A percentile compares a stretch with the other conserved stretches of the same genome.
phyloP scores from a whole-genome alignment of 371 early-diverging fungal species.

The Mortierella sp. region DNA sequence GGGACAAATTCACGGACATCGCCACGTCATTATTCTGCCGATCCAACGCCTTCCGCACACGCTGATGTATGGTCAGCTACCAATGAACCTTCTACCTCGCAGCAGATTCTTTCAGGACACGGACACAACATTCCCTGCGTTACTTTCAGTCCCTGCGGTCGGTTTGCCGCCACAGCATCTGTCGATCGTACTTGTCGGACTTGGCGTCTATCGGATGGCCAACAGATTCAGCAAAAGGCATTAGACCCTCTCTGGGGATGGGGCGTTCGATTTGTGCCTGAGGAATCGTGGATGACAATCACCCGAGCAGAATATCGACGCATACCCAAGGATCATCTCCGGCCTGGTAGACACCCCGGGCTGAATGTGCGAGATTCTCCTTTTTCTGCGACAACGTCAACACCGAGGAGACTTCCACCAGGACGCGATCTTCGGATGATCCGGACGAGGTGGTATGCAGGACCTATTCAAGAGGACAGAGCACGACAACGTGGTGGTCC shows the following conservation, averaged over 20 bases:
- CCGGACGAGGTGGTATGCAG: slow-evolving; percentile 49
- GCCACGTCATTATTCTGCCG: slow-evolving; percentile 1
- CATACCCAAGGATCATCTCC: slow-evolving; percentile 48
- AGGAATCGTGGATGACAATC: slow-evolving; percentile 41
- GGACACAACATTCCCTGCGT: slow-evolving; percentile 65
- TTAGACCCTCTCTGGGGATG: slow-evolving; percentile 48
- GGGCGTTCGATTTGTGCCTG: slow-evolving; percentile 43
- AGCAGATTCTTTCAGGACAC: slow-evolving; percentile 59
- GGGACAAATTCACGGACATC: slow-evolving; percentile 32
- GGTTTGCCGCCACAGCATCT: slow-evolving; percentile 60
- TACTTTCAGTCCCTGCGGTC: slow-evolving; percentile 60
- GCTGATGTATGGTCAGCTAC: background rate
- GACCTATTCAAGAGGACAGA: slow-evolving; percentile 41
- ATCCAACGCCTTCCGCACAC: background rate
- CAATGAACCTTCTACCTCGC: slow-evolving; percentile 16
- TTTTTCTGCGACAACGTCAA: slow-evolving; percentile 10
- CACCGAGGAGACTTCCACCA: slow-evolving; percentile 26
- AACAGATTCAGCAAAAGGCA: slow-evolving; percentile 32
- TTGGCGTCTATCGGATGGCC: slow-evolving; percentile 50
- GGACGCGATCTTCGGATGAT: slow-evolving; percentile 32
- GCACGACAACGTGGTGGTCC: slow-evolving; percentile 24
- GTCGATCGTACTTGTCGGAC: slow-evolving; percentile 58
- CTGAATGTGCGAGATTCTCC: slow-evolving; percentile 41
- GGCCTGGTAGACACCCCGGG: slow-evolving; percentile 40
- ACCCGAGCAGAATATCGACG: slow-evolving; percentile 25